Evolutionary conservation across 805 yeast species (phyloP), one percentile per base, ranked within the genome.

Genomic region (Ogataea paraovalis): DNA sequence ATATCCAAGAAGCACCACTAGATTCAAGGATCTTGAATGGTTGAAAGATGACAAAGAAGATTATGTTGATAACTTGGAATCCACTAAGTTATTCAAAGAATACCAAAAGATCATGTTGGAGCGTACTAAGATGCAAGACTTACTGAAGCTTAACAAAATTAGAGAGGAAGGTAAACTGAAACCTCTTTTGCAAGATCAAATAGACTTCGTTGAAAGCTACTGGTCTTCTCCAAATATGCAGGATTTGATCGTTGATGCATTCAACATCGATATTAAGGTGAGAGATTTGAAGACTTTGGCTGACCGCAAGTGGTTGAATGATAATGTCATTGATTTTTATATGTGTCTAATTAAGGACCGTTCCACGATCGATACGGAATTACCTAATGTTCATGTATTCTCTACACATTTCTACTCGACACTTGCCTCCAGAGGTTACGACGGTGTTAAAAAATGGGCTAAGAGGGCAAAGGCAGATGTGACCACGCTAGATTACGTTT

Each of bases 341-440:
- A 71, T 91, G 58, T 71, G 73, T 39, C 56, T 84, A 55, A 67
- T 83, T 6, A 70, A 79, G 2, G 73, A 73, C 4, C 61, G 78
- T 21, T 60, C 73, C 10, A 46, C 51, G 19, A 10, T 30, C 2
- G 27, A 42, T 5, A 34, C 47, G 2, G 45, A 58, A 3, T 50
- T 69, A 22, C 68, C 75, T 2, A 62, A 67, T 23, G 70, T 79
- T 1, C 88, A 81, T 58, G 82, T 84, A 2, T 94, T 92, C 72
- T 86, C 94, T 4, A 89, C 98, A 0, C 96, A 87, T 67, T 94
- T 94, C 61, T 91, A 78, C 65, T 75, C 96, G 0, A 83, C 84
- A 2, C 69, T 94, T 39, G 75, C 80, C 37, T 62, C 69, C 1
- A 81, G 79, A 53, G 99, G 98, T 0, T 90, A 90, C 63, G 69